Evolutionary conservation across 2,329 filamentous ascomycete genomes (phyloP).

Genomic region (Penicillium sp.): DNA sequence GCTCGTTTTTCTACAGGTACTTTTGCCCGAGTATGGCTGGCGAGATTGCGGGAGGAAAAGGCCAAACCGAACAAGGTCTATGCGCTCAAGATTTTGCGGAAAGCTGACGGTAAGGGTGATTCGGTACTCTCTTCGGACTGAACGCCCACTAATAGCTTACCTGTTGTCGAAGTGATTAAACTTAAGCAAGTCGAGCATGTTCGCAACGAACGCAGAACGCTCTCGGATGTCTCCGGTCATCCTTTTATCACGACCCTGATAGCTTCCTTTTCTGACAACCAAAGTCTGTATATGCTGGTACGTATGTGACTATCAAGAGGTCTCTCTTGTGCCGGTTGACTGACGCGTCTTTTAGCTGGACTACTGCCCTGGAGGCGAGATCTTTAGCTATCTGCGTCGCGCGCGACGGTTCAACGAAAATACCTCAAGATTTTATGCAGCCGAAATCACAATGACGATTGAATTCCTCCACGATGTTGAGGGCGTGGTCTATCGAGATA

Average conservation of each 20-base stretch:
- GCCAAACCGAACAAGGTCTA: conserved; percentile 46
- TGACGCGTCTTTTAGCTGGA: conserved; percentile 56
- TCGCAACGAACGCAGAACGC: conserved; percentile 68
- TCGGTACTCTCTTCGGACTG: conserved; percentile 9
- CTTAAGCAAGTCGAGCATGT: conserved; percentile 73
- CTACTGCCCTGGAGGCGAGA: conserved; percentile 70
- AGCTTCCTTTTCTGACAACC: conserved; percentile 67
- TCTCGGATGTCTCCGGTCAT: conserved; percentile 66
- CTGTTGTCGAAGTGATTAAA: conserved; percentile 52
- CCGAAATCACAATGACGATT: conserved; percentile 68
- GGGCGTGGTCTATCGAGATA: conserved; percentile 68
- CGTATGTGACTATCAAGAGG: conserved; percentile 12
- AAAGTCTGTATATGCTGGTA: conserved; percentile 62
- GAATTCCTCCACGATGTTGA: conserved; percentile 68
- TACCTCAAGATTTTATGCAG: conserved; percentile 68
- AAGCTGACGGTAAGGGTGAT: conserved; percentile 50
- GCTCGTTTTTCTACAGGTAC: conserved; percentile 44
- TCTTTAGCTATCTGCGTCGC: conserved; percentile 68
- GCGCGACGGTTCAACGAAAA: conserved; percentile 66
- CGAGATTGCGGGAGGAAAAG: conserved; percentile 46
- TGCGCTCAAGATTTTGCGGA: conserved; percentile 56
- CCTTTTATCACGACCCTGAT: conserved; percentile 70
- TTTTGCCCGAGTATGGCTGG: conserved; percentile 58
- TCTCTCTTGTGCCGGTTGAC: conserved; percentile 10
- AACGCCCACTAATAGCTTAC: conserved; percentile 18